A percentile compares a stretch with the other conserved stretches of the same genome.
These are phyloP conservation scores for Colletotrichum limetticola DNA, from an alignment of 2,329 filamentous ascomycete genomes.

Conservation along the genomic window DNA sequence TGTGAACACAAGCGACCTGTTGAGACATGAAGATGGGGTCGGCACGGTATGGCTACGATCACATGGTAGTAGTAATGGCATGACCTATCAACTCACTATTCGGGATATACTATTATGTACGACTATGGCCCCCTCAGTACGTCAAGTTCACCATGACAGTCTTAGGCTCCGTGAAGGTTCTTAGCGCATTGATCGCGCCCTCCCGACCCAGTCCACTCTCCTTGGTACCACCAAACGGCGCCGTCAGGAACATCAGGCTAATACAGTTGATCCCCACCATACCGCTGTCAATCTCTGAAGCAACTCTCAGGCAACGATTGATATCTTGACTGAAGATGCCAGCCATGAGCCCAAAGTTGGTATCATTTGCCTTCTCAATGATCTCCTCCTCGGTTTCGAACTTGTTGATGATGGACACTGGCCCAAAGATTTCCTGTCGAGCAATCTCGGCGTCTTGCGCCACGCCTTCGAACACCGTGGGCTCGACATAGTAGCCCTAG, in stretches of 20 bases:
- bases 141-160: slow-evolving; percentile 58
- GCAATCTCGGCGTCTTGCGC: slow-evolving; percentile 57
- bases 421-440: slow-evolving; percentile 67
- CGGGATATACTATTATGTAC: not conserved
- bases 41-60: not conserved
- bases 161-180: slow-evolving; percentile 61
- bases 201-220: slow-evolving; percentile 61
- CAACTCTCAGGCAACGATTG: slow-evolving; percentile 67
- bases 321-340: slow-evolving; percentile 72
- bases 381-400: slow-evolving; percentile 69
- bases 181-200: slow-evolving; percentile 57
- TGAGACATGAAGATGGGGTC: too few species aligned
- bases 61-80: not conserved
- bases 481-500: slow-evolving; percentile 55
- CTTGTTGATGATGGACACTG: slow-evolving; percentile 63
- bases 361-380: slow-evolving; percentile 64
- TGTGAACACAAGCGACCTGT: not conserved
- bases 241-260: slow-evolving; percentile 48
- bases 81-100: not conserved
- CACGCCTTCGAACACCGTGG: slow-evolving; percentile 57
- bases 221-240: slow-evolving; percentile 63
- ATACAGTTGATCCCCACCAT: slow-evolving; percentile 76
- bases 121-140: slow-evolving; percentile 8
- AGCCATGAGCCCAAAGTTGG: slow-evolving; percentile 56
- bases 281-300: slow-evolving; percentile 69